These are phyloP conservation scores for Tuctoria greenei DNA, from an alignment of 176 grass and related monocot genomes.

Conservation along the genomic window DNA sequence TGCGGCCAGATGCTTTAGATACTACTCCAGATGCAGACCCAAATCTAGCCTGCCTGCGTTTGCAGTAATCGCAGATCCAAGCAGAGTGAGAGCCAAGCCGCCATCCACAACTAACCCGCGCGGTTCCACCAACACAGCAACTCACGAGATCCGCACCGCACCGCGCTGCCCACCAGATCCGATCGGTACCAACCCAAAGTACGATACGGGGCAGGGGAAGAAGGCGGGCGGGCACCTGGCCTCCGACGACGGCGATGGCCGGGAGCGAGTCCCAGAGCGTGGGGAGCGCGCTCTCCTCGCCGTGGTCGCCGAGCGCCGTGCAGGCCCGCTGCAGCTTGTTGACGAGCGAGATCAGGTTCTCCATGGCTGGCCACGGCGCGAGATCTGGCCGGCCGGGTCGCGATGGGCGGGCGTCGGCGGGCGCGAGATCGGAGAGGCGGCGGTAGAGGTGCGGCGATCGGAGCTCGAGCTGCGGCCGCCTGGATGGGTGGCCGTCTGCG, in stretches of 20 bases:
- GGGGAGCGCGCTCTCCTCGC: conserved; percentile 82
- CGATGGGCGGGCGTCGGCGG: neutral
- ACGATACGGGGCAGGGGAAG: neutral
- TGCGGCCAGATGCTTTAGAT: neutral
- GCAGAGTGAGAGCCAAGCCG: neutral
- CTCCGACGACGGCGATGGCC: conserved; percentile 84
- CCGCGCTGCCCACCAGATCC: conserved; percentile 52
- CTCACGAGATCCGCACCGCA: conserved; percentile 36
- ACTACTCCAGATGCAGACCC: conserved; percentile 10
- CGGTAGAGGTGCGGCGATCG: too few relatives aligned
- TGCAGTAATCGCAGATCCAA: conserved; percentile 36
- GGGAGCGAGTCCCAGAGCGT: conserved; percentile 94
- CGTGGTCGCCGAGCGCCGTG: conserved; percentile 90
- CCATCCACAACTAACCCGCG: neutral
- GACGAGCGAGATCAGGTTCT: conserved; percentile 79
- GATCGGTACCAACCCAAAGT: neutral
- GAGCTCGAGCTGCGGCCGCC: too few relatives aligned
- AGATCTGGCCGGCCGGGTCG: neutral
- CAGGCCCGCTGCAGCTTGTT: conserved; percentile 94
- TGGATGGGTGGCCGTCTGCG: conserved; percentile 11
- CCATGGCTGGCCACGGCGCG: conserved; percentile 51
- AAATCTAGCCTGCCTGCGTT: conserved; percentile 4
- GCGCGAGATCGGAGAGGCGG: conserved; percentile 27
- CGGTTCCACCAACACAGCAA: conserved; percentile 11
- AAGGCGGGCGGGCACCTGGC: conserved; percentile 48